phyloP scores from a whole-genome alignment of 176 grass and related monocot genomes.

The Tillandsia leiboldiana region DNA sequence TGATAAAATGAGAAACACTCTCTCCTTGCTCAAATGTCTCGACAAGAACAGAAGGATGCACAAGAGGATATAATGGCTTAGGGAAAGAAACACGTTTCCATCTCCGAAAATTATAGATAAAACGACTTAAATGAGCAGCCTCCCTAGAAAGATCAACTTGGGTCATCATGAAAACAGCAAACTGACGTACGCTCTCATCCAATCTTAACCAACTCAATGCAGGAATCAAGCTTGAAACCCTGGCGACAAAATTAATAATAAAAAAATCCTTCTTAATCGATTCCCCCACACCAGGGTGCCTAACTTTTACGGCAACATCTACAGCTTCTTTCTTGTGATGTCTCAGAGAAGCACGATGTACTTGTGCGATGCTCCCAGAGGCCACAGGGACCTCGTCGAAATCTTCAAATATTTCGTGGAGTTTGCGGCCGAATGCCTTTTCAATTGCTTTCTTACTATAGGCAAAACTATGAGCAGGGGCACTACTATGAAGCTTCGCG shows the following conservation, averaged over 20 bases:
- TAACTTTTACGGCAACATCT: slow-evolving; percentile 91
- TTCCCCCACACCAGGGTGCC: slow-evolving; percentile 89
- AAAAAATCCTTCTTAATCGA: slow-evolving; percentile 87
- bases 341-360: slow-evolving; percentile 78
- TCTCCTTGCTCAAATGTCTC: slow-evolving; percentile 96
- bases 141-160: slow-evolving; percentile 94
- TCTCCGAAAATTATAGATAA: slow-evolving; percentile 85
- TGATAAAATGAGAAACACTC: slow-evolving; percentile 78
- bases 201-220: slow-evolving; percentile 92
- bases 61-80: slow-evolving; percentile 83
- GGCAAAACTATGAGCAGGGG: slow-evolving; percentile 67
- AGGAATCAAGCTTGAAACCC: slow-evolving; percentile 51
- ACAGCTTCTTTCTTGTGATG: slow-evolving; percentile 22
- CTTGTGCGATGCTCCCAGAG: slow-evolving; percentile 92
- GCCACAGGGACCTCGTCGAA: slow-evolving; percentile 93
- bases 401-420: slow-evolving; percentile 74
- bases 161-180: slow-evolving; percentile 94
- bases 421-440: slow-evolving; percentile 72
- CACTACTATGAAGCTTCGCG: slow-evolving; percentile 77
- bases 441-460: slow-evolving; percentile 67
- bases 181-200: slow-evolving; percentile 90
- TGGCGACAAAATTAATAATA: slow-evolving; percentile 68
- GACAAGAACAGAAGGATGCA: slow-evolving; percentile 94
- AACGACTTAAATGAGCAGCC: slow-evolving; percentile 84
- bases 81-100: slow-evolving; percentile 94